These are phyloP conservation scores for Linum usitatissimum DNA, from an alignment of 345 rosid genomes.

Conservation along the genomic window DNA sequence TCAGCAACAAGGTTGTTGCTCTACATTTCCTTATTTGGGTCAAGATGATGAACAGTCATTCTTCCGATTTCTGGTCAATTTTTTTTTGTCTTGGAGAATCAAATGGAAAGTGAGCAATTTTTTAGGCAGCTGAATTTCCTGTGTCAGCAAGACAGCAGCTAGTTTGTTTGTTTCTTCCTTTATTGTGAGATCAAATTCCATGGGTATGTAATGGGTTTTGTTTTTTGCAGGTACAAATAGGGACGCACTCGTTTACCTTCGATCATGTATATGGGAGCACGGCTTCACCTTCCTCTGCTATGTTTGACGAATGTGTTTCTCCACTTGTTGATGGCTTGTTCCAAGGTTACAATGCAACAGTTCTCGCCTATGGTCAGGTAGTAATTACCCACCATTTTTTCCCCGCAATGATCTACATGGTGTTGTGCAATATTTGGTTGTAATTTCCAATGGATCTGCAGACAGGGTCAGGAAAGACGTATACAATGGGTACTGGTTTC, in stretches of 20 bases:
- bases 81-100: neutral
- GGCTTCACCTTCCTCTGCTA: constrained; percentile 60
- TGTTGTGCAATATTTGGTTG: neutral
- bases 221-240: constrained; percentile 73
- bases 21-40: constrained; percentile 15
- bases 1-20: constrained; percentile 13
- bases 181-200: too few species aligned
- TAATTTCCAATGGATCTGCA: constrained; percentile 25
- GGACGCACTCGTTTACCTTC: constrained; percentile 89
- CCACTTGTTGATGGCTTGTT: constrained; percentile 93
- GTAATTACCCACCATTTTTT: neutral
- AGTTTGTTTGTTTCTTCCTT: neutral
- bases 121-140: too few species aligned
- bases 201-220: neutral
- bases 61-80: constrained; percentile 2
- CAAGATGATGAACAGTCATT: constrained; percentile 1
- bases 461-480: constrained; percentile 99
- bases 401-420: too few species aligned
- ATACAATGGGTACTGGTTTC: constrained; percentile 95
- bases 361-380: constrained; percentile 99
- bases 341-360: constrained; percentile 98
- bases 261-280: constrained; percentile 96
- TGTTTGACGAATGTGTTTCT: constrained; percentile 84
- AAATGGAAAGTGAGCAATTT: too few species aligned
- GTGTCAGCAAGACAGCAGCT: neutral